Evolutionary conservation across 768 basidiomycete species (phyloP).

Genomic region (Tricholoma hemisulphureum): DNA sequence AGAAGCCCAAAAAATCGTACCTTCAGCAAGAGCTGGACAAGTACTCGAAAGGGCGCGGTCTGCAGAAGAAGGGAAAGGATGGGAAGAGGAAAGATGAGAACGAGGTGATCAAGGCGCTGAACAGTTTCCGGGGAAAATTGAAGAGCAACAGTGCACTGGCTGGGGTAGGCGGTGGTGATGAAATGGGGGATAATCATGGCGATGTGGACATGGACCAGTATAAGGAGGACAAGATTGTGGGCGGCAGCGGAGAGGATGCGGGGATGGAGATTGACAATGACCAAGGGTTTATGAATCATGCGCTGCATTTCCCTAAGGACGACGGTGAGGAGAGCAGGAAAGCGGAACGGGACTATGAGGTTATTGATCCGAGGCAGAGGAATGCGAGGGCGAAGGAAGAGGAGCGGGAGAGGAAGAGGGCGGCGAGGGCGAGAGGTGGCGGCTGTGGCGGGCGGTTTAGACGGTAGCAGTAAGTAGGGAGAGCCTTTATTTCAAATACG

Average conservation of each 20-base stretch:
- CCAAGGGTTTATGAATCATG: constrained; percentile 69
- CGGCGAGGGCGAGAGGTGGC: constrained; percentile 32
- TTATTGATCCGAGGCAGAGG: constrained; percentile 79
- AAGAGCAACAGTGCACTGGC: constrained; percentile 39
- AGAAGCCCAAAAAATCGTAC: constrained; percentile 64
- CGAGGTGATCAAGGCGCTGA: constrained; percentile 66
- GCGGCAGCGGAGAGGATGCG: constrained; percentile 35
- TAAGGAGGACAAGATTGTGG: constrained; percentile 11
- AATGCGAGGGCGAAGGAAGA: constrained; percentile 76
- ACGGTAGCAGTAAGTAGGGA: neutral
- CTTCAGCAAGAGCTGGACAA: constrained; percentile 81
- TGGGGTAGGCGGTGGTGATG: constrained; percentile 18
- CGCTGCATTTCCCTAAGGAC: constrained; percentile 75
- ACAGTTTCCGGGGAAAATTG: constrained; percentile 70
- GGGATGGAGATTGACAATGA: constrained; percentile 80
- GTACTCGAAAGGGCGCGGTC: constrained; percentile 65
- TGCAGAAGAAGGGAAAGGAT: constrained; percentile 56
- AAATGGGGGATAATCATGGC: constrained; percentile 19
- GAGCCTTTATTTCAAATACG: no score
- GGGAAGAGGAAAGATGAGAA: constrained; percentile 63
- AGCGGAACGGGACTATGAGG: constrained; percentile 84
- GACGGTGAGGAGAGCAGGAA: constrained; percentile 72
- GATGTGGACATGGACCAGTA: constrained; percentile 23
- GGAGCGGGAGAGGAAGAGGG: constrained; percentile 64
- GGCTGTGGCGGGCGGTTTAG: constrained; percentile 28